A percentile compares a stretch with the other conserved stretches of the same genome.
phyloP scores from a whole-genome alignment of 2,329 filamentous ascomycete species.

The Xylaria polymorpha region DNA sequence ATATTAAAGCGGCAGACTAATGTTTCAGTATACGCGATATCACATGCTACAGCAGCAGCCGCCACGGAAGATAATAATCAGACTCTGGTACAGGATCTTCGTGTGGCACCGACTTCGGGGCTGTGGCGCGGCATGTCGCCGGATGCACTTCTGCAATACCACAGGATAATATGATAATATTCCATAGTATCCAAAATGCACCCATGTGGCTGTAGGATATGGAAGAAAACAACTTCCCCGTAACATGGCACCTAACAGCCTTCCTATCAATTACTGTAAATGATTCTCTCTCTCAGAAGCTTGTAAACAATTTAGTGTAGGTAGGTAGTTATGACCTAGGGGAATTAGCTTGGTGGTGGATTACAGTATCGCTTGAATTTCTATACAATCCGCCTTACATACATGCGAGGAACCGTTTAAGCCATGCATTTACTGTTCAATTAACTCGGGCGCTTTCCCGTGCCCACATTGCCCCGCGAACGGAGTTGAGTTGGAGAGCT shows the following conservation, averaged over 20 bases:
- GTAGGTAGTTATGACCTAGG: no score
- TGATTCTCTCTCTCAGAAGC: background rate
- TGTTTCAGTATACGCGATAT: background rate
- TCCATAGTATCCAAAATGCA: constrained; percentile 12
- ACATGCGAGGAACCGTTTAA: no score
- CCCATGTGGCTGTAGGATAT: constrained; percentile 1
- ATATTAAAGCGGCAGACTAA: background rate
- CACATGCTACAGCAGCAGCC: background rate
- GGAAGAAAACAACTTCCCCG: constrained; percentile 15
- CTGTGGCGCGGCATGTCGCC: constrained; percentile 10
- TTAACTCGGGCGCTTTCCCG: background rate
- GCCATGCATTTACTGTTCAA: background rate
- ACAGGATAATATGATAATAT: constrained; percentile 11
- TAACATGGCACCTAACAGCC: background rate
- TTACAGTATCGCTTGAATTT: background rate
- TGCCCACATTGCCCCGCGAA: background rate
- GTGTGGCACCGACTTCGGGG: constrained; percentile 8
- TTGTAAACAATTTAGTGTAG: background rate
- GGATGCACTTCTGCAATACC: constrained; percentile 20
- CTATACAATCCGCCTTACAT: no score
- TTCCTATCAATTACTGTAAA: background rate
- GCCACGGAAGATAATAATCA: constrained; percentile 2
- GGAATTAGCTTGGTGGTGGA: constrained; percentile 5
- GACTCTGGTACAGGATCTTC: background rate
- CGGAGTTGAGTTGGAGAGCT: background rate